These are phyloP conservation scores for Chrysanthemum makinoi DNA, from an alignment of 129 eudicot genomes.

Conservation along the genomic window DNA sequence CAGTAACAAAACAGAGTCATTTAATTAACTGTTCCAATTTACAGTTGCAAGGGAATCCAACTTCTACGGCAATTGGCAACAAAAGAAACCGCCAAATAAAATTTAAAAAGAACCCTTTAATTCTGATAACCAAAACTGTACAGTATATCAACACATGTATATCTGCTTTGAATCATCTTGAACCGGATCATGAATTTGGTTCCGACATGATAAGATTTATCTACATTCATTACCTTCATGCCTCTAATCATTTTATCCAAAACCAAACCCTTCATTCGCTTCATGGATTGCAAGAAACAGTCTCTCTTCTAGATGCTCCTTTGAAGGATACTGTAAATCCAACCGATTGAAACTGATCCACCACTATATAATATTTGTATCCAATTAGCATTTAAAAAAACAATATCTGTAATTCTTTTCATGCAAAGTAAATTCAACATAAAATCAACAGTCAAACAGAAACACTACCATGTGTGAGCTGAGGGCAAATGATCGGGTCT, in stretches of 20 bases:
- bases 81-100: slow-evolving; percentile 27
- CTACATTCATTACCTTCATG: slow-evolving; percentile 39
- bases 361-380: not conserved
- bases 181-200: slow-evolving; percentile 17
- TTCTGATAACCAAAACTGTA: slow-evolving; percentile 37
- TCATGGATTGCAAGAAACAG: slow-evolving; percentile 93
- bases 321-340: slow-evolving; percentile 92
- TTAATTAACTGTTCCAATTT: slow-evolving; percentile 30
- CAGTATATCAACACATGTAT: slow-evolving; percentile 50
- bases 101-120: slow-evolving; percentile 5
- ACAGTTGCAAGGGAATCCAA: slow-evolving; percentile 27
- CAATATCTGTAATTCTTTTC: not conserved
- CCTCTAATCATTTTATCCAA: slow-evolving; percentile 47
- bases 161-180: slow-evolving; percentile 28
- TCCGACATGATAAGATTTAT: slow-evolving; percentile 33
- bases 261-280: slow-evolving; percentile 97
- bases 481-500: slow-evolving; percentile 90
- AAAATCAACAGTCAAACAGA: not conserved
- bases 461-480: slow-evolving; percentile 91
- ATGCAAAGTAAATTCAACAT: not conserved
- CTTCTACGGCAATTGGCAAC: slow-evolving; percentile 27
- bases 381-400: not conserved
- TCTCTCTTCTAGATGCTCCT: slow-evolving; percentile 83
- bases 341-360: slow-evolving; percentile 87
- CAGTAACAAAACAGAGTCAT: slow-evolving; percentile 13